Evolutionary conservation across 2,329 filamentous ascomycete genomes (phyloP).

Genomic region (Cephalotrichum gorgonifer): DNA sequence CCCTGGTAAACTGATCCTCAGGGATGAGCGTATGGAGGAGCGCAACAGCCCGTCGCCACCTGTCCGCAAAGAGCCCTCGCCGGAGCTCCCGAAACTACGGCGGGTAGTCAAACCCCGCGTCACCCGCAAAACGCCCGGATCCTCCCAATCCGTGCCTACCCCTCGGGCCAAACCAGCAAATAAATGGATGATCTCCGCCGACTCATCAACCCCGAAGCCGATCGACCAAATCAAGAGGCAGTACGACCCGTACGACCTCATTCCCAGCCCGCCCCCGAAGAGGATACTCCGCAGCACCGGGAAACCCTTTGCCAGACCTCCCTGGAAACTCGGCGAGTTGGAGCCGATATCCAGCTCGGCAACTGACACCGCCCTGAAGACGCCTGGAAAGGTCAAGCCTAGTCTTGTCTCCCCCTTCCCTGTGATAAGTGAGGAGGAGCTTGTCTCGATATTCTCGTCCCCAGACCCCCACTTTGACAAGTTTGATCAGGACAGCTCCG

Average conservation of each 20-base stretch:
- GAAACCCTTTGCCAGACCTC: background rate
- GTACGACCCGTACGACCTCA: conserved; percentile 1
- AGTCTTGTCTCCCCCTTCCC: background rate
- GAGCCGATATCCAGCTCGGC: background rate
- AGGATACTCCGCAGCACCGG: background rate
- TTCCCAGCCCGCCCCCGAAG: background rate
- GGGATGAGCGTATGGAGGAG: no score
- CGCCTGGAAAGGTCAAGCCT: background rate
- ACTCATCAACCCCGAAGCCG: background rate
- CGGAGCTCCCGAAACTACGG: background rate
- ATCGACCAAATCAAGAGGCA: background rate
- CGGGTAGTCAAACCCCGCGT: background rate
- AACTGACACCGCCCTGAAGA: background rate
- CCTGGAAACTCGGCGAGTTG: background rate
- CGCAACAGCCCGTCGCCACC: background rate
- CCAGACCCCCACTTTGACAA: conserved; percentile 1
- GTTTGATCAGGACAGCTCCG: background rate
- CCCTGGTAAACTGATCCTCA: no score
- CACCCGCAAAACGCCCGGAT: background rate
- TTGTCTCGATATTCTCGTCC: background rate
- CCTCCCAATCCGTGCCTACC: no score
- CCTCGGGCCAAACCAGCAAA: no score
- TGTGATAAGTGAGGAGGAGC: background rate
- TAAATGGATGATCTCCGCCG: background rate
- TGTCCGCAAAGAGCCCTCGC: background rate